Base-by-base conservation (phyloP, 306 rosid genomes). In the Rosa lucieae region DNA sequence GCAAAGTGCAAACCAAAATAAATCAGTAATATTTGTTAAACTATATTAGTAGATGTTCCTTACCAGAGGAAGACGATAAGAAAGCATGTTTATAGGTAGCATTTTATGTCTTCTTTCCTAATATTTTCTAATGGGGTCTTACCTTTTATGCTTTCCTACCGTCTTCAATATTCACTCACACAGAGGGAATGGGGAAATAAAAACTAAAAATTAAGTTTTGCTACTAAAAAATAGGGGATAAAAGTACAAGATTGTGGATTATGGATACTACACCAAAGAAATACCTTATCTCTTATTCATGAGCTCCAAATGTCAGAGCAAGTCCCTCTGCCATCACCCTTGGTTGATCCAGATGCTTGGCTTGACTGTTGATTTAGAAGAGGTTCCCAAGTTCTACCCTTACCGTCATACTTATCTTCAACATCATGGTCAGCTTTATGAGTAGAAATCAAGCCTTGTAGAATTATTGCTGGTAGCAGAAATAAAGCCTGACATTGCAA, bases 261-360 rank as follows among this genome's bases (percentile, higher is more conserved):
- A 69, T 49, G 51, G 72, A 37, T 48, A 63, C 76, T 75, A 70
- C 67, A 21, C 1, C 63, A 83, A 74, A 48, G 72, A 53, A 76
- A 81, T 88, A 94, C 99, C 98, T 95, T 90, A 69, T 91, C 98
- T 81, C 99, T 89, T 80, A 92, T 83, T 68, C 91, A 87, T 37
- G 92, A 83, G 81, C 97, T 93, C 99, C 99, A 95, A 56, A 91
- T 76, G 80, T 91, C 97, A 10, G 89, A 82, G 80, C 82, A 89
- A 70, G 74, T 79, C 78, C 88, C 89, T 80, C 87, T 78, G 67
- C 75, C 87, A 35, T 89, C 90, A 56, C 43, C 78, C 81, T 88
- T 92, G 86, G 77, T 74, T 52, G 87, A 80, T 40, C 87, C 92
- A 77, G 94, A 83, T 48, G 90, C 84, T 75, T 89, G 97, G 79